Evolutionary conservation across 371 early-diverging fungal genomes (phyloP).

Genomic region (Mucor piriformis): DNA sequence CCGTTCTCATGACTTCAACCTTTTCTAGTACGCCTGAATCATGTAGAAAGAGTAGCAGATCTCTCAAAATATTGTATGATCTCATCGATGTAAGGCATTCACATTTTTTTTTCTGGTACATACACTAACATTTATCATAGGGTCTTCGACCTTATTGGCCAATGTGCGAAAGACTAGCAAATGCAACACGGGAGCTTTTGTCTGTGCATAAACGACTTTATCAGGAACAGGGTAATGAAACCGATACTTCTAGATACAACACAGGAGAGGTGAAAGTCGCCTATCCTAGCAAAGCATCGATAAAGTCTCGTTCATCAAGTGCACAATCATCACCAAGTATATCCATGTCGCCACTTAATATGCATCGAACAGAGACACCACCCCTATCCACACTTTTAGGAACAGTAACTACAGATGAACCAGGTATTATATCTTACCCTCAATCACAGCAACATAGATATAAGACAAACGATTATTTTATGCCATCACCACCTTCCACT

Average conservation of each 20-base stretch:
- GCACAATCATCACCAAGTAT: constrained; percentile 2
- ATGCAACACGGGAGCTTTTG: constrained; percentile 41
- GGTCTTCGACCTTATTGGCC: constrained; percentile 42
- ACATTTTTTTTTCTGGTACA: not conserved
- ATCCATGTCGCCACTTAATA: not conserved
- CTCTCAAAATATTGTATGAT: constrained; percentile 30
- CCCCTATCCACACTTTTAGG: constrained; percentile 12
- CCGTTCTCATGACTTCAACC: constrained; percentile 48
- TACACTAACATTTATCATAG: not conserved
- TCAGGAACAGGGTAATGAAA: constrained; percentile 1
- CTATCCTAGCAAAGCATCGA: not conserved
- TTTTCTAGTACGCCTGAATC: constrained; percentile 39
- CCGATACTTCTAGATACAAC: not conserved
- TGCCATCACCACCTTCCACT: constrained; percentile 2
- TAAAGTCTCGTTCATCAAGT: constrained; percentile 6
- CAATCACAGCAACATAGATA: not conserved
- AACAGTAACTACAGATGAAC: not conserved
- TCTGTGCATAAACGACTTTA: constrained; percentile 40
- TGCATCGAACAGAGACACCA: not conserved
- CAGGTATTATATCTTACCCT: not conserved
- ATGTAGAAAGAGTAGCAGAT: constrained; percentile 38
- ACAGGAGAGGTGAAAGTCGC: constrained; percentile 6
- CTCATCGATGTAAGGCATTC: constrained; percentile 28
- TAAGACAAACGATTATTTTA: constrained; percentile 5
- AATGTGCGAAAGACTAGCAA: constrained; percentile 45